These are phyloP conservation scores for Thermoascus crustaceus DNA, from an alignment of 2,329 filamentous ascomycete species.

Conservation along the genomic window DNA sequence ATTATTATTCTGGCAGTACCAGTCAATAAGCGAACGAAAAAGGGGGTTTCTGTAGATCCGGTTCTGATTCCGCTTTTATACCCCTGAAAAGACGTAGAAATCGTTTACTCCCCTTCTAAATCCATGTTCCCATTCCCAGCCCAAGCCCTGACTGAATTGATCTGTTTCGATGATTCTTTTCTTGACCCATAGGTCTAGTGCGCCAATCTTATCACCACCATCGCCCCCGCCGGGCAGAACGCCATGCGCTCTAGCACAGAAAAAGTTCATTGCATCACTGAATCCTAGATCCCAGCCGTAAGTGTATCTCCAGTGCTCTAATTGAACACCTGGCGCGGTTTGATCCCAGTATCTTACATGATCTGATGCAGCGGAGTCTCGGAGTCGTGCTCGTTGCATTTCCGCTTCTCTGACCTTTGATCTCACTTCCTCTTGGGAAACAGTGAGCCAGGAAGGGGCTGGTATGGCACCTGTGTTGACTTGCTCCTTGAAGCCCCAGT, in stretches of 20 bases:
- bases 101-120: slow-evolving; percentile 27
- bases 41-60: not conserved
- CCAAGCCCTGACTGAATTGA: slow-evolving; percentile 32
- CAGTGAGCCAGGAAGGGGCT: slow-evolving; percentile 30
- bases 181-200: slow-evolving; percentile 50
- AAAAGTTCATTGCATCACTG: slow-evolving; percentile 47
- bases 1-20: too few relatives aligned
- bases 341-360: slow-evolving; percentile 47
- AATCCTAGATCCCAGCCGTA: slow-evolving; percentile 51
- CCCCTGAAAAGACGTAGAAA: slow-evolving; percentile 19
- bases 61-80: slow-evolving; percentile 3
- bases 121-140: slow-evolving; percentile 37
- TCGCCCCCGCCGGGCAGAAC: slow-evolving; percentile 22
- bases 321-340: slow-evolving; percentile 36
- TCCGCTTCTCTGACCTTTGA: slow-evolving; percentile 33
- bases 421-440: slow-evolving; percentile 31
- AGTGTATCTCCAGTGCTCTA: slow-evolving; percentile 48
- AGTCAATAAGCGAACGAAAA: too few relatives aligned
- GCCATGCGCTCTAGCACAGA: slow-evolving; percentile 32
- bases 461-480: slow-evolving; percentile 38
- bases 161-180: slow-evolving; percentile 48
- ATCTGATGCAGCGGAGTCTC: slow-evolving; percentile 28
- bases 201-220: slow-evolving; percentile 45
- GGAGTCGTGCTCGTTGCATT: slow-evolving; percentile 28
- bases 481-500: slow-evolving; percentile 52